Conservation (phyloP, 768 basidiomycete genomes). For the Boletus barrowsii region DNA sequence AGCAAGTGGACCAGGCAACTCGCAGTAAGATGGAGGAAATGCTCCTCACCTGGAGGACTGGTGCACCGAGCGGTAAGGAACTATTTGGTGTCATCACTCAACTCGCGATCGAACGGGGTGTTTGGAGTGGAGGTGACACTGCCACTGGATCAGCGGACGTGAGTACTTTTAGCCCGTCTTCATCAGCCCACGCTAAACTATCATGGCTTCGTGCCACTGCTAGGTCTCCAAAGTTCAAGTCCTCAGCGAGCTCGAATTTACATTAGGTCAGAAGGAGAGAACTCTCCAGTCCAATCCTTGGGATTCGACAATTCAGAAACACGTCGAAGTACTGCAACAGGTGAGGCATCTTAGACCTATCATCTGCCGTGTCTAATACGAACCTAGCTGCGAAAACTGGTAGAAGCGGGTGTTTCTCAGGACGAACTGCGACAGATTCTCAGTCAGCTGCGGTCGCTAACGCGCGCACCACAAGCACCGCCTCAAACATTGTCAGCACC, state of each 20-base stretch:
- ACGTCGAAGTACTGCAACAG: constrained; percentile 78
- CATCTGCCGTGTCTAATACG: not conserved
- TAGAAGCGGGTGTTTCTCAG: constrained; percentile 78
- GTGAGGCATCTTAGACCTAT: constrained; percentile 40
- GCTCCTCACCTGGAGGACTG: constrained; percentile 91
- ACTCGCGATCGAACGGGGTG: constrained; percentile 76
- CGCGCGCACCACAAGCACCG: constrained; percentile 39
- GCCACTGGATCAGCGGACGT: constrained; percentile 38
- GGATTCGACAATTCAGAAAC: constrained; percentile 63
- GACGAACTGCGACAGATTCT: constrained; percentile 77
- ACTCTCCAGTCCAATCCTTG: constrained; percentile 68
- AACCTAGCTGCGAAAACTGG: constrained; percentile 61
- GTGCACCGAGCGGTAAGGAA: constrained; percentile 74
- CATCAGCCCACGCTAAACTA: not conserved
- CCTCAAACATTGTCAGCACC: constrained; percentile 33
- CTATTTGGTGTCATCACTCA: constrained; percentile 84
- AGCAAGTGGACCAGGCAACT: constrained; percentile 77
- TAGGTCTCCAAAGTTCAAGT: constrained; percentile 76
- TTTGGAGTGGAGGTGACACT: constrained; percentile 66
- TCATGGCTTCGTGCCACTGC: constrained; percentile 23
- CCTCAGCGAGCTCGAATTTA: constrained; percentile 77
- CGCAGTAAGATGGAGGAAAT: constrained; percentile 98
- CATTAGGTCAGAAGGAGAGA: constrained; percentile 78
- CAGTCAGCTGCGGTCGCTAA: constrained; percentile 60
- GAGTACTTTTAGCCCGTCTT: constrained; percentile 22